A percentile compares a stretch with the other conserved stretches of the same genome.
These are phyloP conservation scores for Alternaria triticina DNA, from an alignment of 2,329 filamentous ascomycete genomes.

Conservation along the genomic window DNA sequence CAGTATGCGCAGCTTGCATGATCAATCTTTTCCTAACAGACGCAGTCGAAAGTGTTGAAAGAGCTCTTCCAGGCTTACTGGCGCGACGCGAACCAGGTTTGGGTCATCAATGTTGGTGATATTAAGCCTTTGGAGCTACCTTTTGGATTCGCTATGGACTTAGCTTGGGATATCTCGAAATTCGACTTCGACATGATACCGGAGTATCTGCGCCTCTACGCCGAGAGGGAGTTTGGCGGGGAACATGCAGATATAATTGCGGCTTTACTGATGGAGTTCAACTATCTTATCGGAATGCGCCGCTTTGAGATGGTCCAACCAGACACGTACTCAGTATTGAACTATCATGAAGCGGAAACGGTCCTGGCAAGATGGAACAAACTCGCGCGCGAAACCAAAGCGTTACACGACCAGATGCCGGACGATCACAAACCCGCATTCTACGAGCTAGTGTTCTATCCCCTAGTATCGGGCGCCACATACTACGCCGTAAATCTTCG, in stretches of 20 bases:
- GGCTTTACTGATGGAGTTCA: not conserved
- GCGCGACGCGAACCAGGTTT: slow-evolving; percentile 63
- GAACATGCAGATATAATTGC: slow-evolving; percentile 9
- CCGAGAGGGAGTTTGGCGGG: slow-evolving; percentile 14
- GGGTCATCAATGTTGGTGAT: slow-evolving; percentile 70
- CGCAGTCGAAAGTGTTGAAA: slow-evolving; percentile 59
- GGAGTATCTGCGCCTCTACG: slow-evolving; percentile 51
- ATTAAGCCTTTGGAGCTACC: slow-evolving; percentile 61
- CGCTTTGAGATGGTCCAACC: slow-evolving; percentile 59
- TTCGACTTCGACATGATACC: slow-evolving; percentile 53
- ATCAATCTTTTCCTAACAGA: not conserved
- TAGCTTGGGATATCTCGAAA: slow-evolving; percentile 9
- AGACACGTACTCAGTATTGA: slow-evolving; percentile 51
- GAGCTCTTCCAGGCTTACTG: slow-evolving; percentile 67
- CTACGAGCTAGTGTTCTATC: slow-evolving; percentile 66
- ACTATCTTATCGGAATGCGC: slow-evolving; percentile 55
- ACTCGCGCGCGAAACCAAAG: slow-evolving; percentile 59
- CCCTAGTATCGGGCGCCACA: slow-evolving; percentile 60
- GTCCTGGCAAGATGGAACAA: slow-evolving; percentile 61
- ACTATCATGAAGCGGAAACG: slow-evolving; percentile 67
- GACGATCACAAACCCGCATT: slow-evolving; percentile 60
- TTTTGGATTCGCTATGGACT: not conserved
- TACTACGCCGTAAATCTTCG: slow-evolving; percentile 51
- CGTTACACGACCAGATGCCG: slow-evolving; percentile 60
- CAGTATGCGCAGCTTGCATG: slow-evolving; percentile 30